These are phyloP conservation scores for Zymoseptoria tritici DNA, from an alignment of 2,329 filamentous ascomycete genomes.

Conservation along the genomic window DNA sequence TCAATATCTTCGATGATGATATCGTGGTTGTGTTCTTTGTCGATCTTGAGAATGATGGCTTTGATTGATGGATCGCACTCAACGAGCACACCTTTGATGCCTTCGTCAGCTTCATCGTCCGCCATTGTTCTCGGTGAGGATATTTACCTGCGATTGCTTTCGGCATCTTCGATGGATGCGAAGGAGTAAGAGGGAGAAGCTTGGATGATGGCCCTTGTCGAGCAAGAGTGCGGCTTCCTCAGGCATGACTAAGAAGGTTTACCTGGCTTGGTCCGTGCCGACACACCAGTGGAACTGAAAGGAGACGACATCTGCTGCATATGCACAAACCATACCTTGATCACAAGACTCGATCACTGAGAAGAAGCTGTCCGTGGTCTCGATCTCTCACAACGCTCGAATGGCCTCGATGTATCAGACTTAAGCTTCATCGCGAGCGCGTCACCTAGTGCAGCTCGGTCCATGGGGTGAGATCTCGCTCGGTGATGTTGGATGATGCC, in stretches of 20 bases:
- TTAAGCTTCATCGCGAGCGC: too few relatives aligned
- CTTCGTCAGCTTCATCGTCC: neutral
- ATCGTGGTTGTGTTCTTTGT: constrained; percentile 57
- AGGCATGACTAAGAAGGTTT: neutral
- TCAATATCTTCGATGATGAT: constrained; percentile 76
- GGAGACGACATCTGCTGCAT: neutral
- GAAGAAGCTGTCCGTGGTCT: too few relatives aligned
- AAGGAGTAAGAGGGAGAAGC: neutral
- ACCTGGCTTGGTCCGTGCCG: neutral
- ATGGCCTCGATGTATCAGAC: too few relatives aligned
- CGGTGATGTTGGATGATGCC: too few relatives aligned
- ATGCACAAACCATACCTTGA: neutral
- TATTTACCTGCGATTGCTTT: constrained; percentile 19
- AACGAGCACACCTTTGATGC: constrained; percentile 56
- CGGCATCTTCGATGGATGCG: constrained; percentile 15
- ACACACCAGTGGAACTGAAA: neutral
- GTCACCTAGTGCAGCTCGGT: too few relatives aligned
- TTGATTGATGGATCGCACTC: constrained; percentile 83
- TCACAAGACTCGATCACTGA: neutral
- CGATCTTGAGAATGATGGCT: constrained; percentile 72
- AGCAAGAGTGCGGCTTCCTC: neutral
- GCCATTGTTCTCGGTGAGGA: neutral
- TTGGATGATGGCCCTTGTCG: neutral
- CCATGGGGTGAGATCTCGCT: too few relatives aligned
- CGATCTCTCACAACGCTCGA: too few relatives aligned